Conservation (phyloP, 371 early-diverging fungal species). For the Catenaria anguillulae region DNA sequence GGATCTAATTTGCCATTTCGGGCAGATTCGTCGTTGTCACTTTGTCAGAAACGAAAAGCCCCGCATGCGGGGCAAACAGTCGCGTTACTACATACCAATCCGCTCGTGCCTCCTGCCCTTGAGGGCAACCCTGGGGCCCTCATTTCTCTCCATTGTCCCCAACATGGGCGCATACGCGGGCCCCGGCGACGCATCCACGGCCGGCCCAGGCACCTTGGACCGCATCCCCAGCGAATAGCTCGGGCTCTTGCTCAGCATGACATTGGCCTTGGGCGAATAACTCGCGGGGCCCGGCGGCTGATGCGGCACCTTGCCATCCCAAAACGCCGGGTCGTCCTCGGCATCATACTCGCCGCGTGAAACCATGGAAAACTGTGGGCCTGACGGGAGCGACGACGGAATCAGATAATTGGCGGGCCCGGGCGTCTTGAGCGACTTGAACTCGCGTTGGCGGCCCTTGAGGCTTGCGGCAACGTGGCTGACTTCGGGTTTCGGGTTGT, state of each 20-base stretch:
- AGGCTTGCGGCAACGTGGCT: not conserved
- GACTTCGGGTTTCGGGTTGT: not conserved
- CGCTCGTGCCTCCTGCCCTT: not conserved
- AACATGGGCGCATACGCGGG: not conserved
- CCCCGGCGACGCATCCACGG: not conserved
- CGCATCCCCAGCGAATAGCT: not conserved
- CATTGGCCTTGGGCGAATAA: not conserved
- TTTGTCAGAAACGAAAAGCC: not conserved
- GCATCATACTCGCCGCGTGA: not conserved
- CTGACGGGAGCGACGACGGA: not conserved
- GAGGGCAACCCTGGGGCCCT: not conserved
- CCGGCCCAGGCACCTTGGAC: not conserved
- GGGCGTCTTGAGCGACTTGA: not conserved
- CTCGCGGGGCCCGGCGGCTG: not conserved
- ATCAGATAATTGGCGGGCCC: slow-evolving; percentile 5
- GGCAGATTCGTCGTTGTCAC: not conserved
- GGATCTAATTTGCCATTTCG: not conserved
- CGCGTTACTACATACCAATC: slow-evolving; percentile 3
- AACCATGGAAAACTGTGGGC: slow-evolving; percentile 7
- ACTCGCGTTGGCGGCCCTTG: slow-evolving; percentile 1
- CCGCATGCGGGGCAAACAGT: too few species aligned
- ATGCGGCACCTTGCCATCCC: not conserved
- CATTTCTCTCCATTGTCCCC: not conserved
- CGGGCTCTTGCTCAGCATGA: not conserved
- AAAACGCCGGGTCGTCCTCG: not conserved